Evolutionary conservation across 1,284 basidiomycete species (phyloP).

Genomic region (Cystobasidium slooffiae): DNA sequence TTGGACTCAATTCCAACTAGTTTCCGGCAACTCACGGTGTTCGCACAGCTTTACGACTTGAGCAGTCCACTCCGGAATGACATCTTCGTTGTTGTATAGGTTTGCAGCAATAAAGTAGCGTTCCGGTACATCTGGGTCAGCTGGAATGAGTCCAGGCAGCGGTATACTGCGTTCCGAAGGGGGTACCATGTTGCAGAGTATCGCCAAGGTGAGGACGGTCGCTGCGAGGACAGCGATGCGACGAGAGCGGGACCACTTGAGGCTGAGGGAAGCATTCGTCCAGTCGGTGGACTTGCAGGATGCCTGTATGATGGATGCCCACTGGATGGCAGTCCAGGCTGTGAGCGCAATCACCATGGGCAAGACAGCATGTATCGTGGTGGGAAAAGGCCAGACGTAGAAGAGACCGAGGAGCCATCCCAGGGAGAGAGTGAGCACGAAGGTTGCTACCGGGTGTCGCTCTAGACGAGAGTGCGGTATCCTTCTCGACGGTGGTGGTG

Average conservation of each 20-base stretch:
- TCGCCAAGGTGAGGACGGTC: slow-evolving; percentile 5
- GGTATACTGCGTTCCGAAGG: not conserved
- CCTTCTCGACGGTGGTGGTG: too few relatives aligned
- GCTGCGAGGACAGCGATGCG: slow-evolving; percentile 1
- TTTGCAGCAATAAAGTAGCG: slow-evolving; percentile 29
- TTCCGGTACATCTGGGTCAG: not conserved
- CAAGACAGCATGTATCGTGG: slow-evolving; percentile 1
- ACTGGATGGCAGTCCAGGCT: slow-evolving; percentile 15
- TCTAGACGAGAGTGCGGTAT: not conserved
- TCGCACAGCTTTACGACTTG: slow-evolving; percentile 2
- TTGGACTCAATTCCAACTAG: not conserved
- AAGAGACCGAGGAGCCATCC: slow-evolving; percentile 25
- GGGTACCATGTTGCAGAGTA: not conserved
- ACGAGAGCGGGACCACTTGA: slow-evolving; percentile 6
- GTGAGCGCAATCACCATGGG: slow-evolving; percentile 3
- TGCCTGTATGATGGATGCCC: not conserved
- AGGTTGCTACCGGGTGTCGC: not conserved
- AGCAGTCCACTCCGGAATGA: slow-evolving; percentile 3
- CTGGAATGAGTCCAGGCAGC: not conserved
- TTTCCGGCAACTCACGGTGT: not conserved
- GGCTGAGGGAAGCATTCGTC: not conserved
- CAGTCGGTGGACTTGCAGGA: not conserved
- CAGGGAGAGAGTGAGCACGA: not conserved
- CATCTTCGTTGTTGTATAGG: slow-evolving; percentile 19
- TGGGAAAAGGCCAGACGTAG: slow-evolving; percentile 23